These are phyloP conservation scores for Ceratonia siliqua DNA, from an alignment of 306 rosid species.

Conservation along the genomic window DNA sequence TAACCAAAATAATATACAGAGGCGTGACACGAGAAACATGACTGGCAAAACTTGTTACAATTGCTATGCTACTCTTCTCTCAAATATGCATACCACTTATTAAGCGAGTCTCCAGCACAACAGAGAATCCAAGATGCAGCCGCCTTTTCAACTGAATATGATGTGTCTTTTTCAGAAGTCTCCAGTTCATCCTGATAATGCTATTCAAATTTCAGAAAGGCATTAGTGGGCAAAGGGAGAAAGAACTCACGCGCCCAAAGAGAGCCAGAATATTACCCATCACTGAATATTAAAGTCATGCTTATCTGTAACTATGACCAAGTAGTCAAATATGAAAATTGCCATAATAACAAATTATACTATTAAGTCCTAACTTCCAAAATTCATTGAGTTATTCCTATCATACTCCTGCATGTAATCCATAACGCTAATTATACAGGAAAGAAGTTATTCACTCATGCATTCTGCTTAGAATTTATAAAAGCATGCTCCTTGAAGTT, in stretches of 20 bases:
- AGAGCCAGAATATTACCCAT: background rate
- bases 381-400: background rate
- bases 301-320: background rate
- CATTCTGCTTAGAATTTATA: background rate
- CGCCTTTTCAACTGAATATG: background rate
- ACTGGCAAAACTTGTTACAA: constrained; percentile 49
- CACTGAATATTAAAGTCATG: background rate
- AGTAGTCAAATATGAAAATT: background rate
- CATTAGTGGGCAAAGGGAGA: background rate
- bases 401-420: background rate
- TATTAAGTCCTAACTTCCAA: background rate
- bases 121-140: background rate
- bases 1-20: constrained; percentile 35
- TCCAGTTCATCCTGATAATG: constrained; percentile 25
- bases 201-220: background rate
- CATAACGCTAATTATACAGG: background rate
- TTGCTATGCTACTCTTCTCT: constrained; percentile 34
- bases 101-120: constrained; percentile 19
- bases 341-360: background rate
- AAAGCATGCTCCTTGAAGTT: background rate
- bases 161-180: background rate
- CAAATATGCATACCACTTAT: background rate
- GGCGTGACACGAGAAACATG: constrained; percentile 44
- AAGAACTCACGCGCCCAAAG: background rate
- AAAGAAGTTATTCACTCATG: background rate